Evolutionary conservation across 306 rosid genomes (phyloP).

Genomic region (Oxytropis ochrocephala): DNA sequence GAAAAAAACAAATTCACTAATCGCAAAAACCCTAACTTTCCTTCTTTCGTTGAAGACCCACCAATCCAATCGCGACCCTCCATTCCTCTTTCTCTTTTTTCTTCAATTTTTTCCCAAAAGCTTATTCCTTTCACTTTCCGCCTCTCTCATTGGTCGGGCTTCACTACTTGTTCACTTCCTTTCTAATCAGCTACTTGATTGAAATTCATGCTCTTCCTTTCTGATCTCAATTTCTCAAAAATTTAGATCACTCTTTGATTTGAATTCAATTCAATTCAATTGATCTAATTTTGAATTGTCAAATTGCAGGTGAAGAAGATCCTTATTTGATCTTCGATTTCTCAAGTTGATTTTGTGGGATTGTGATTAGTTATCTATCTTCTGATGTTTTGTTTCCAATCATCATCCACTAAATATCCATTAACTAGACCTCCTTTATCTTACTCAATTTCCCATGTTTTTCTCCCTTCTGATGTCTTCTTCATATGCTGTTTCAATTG

Average conservation of each 20-base stretch:
- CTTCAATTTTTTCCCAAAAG: conserved; percentile 18
- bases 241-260: conserved; percentile 16
- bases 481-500: conserved; percentile 65
- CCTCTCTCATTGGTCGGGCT: conserved; percentile 7
- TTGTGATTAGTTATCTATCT: conserved; percentile 42
- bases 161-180: not conserved
- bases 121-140: conserved; percentile 12
- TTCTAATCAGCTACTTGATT: conserved; percentile 6
- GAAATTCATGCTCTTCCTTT: not conserved
- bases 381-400: conserved; percentile 86
- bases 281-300: not conserved
- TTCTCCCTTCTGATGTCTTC: conserved; percentile 66
- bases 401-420: conserved; percentile 41
- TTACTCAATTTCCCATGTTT: conserved; percentile 59
- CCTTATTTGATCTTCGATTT: conserved; percentile 22
- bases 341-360: conserved; percentile 21
- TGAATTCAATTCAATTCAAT: not conserved
- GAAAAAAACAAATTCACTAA: conserved; percentile 5
- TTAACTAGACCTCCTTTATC: conserved; percentile 46
- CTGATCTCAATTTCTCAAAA: not conserved
- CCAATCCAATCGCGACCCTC: conserved; percentile 20
- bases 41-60: conserved; percentile 15
- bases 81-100: not conserved
- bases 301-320: conserved; percentile 32
- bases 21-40: conserved; percentile 39